Evolutionary conservation across 2,329 filamentous ascomycete genomes (phyloP).

Genomic region (Colletotrichum eremochloae): DNA sequence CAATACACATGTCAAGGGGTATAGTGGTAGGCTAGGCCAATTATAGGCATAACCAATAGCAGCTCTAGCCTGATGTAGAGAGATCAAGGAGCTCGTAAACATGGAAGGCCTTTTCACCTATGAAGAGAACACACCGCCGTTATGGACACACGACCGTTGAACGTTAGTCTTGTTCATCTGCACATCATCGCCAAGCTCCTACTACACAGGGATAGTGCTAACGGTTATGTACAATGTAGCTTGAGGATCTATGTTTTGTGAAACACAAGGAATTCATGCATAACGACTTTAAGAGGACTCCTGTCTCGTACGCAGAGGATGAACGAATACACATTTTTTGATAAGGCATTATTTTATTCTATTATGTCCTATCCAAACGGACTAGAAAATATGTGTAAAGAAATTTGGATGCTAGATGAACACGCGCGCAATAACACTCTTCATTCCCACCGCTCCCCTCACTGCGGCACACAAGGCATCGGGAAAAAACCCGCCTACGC

Average conservation of each 20-base stretch:
- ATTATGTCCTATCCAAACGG: background rate
- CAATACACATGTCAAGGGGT: background rate
- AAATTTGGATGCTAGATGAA: background rate
- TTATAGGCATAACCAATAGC: background rate
- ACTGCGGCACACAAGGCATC: background rate
- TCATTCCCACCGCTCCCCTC: background rate
- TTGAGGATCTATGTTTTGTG: background rate
- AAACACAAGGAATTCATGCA: background rate
- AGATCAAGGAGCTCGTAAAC: background rate
- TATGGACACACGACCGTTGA: background rate
- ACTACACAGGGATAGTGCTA: background rate
- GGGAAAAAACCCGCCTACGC: background rate
- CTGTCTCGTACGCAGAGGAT: background rate
- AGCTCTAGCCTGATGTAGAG: background rate
- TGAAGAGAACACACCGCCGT: background rate
- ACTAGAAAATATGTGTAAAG: background rate
- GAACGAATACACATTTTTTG: background rate
- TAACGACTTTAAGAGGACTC: no score
- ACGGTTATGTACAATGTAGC: rapidly evolving
- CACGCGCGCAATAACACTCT: background rate
- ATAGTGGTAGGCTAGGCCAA: no score
- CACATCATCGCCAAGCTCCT: background rate
- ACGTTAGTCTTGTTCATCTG: background rate
- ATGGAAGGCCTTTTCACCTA: background rate
- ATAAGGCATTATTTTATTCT: background rate